Conservation (phyloP, 345 rosid species). For the Boechera divaricarpa region DNA sequence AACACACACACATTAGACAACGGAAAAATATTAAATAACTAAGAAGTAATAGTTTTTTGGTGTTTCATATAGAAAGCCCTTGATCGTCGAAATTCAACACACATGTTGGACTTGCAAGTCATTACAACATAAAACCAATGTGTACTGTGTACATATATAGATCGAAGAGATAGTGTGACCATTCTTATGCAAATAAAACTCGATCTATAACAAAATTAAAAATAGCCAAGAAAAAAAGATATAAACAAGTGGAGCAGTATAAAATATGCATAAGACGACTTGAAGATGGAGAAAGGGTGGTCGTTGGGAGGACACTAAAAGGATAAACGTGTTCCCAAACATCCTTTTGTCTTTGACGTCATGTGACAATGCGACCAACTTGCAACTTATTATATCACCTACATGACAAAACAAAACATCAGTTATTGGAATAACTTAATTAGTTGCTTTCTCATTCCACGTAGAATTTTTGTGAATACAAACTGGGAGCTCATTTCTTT, state of each 20-base stretch:
- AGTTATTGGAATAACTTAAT: background rate
- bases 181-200: background rate
- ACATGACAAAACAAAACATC: constrained; percentile 1
- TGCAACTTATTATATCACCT: constrained; percentile 33
- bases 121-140: background rate
- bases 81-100: background rate
- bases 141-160: background rate
- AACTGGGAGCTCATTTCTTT: background rate
- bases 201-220: too few relatives aligned
- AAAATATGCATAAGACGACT: constrained; percentile 1
- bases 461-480: background rate
- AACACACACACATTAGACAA: background rate
- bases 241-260: constrained; percentile 30
- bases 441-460: background rate
- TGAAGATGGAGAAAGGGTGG: constrained; percentile 19
- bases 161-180: background rate
- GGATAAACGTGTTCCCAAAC: constrained; percentile 46
- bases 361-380: constrained; percentile 38
- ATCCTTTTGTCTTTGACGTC: constrained; percentile 27
- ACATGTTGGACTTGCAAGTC: background rate
- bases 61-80: background rate
- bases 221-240: background rate
- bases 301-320: constrained; percentile 20
- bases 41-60: background rate
- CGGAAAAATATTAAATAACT: background rate